Evolutionary conservation across 805 yeast genomes (phyloP), one percentile per base, ranked within the genome.

Genomic region (Starmerella lactis-condensi): DNA sequence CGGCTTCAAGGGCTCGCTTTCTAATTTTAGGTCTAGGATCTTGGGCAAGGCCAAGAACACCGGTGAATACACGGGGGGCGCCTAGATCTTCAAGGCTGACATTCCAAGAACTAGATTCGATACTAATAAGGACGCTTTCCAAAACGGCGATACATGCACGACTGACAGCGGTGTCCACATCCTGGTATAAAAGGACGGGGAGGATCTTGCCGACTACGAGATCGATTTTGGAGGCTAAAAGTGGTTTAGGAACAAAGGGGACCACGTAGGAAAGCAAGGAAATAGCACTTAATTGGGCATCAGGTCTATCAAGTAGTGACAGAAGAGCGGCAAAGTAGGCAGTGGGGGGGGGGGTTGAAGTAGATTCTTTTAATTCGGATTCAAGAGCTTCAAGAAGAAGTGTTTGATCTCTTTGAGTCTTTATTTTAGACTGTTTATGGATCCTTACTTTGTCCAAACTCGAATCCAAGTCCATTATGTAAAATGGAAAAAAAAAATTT

Each of bases 1-100:
- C 64, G 2, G 95, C 77, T 35, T 89, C 98, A 46, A 73, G 75
- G 1, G 96, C 93, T 60, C 95, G 74, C 65, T 76, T 79, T 52
- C 98, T 70, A 9, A 89, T 92, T 47, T 89, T 89, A 22, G 98
- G 98, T 50, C 96, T 69, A 28, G 76, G 75, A 53, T 89, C 95
- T 26, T 78, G 56, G 0, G 85, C 69, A 38, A 81, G 62, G n/a
- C 76, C 67, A 14, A 51, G 35, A 14, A 46, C 32, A 20, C 46
- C 48, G n/a, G 43, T 36, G 19, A 42, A 29, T 3, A 45, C 38
- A 14, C 50, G 44, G 26, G 36, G 35, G 10, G 48, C 44, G 11
- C 55, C 52, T 20, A 43, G 33, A 31, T 41, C 31, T 29, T 40
- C 15, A 27, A 36, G 13, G 17, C 49, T 35, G 30, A 40, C 32